Evolutionary conservation across 768 basidiomycete species (phyloP), one percentile per base, ranked within the genome.

Genomic region (Pleurotus salmoneostramineus): DNA sequence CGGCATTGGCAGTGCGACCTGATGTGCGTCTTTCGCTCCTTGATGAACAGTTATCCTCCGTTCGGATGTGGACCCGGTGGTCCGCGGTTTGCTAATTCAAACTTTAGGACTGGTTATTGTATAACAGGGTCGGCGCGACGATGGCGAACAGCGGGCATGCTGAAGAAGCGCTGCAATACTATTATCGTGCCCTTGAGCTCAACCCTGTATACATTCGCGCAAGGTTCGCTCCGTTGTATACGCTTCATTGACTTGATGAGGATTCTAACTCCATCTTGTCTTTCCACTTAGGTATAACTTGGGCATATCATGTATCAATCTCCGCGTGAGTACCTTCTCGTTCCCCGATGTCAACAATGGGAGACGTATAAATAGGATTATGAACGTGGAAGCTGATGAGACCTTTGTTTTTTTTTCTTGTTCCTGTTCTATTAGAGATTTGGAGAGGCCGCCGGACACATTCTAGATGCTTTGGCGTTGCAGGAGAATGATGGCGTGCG

Each of bases 91-190:
- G 21, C 31, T 58, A 35, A 27, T 17, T 35, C 36, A 57, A 45
- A 36, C 40, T 42, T 11, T 50, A 95, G 92, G 95, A 98, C 67
- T 96, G 91, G 88, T 74, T 92, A 40, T 72, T 98, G 58, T 96
- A 91, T 72, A 98, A 98, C 66, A 84, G 95, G 12, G 89, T 96
- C 43, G 95, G 95, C 11, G 95, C 95, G 12, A 95, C 93, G 4
- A 85, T 95, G 74, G 95, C 95, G 27, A 98, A 97, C 71, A 91
- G 84, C 65, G 87, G 94, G 21, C 77, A 76, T 56, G 81, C 93
- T 10, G 83, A 82, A 36, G 84, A 92, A 54, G 95, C 95, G n/a
- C 76, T 95, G 2, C 77, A 87, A 58, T 96, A 93, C 68, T 98
- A 98, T 71, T 82, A 85, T 65, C 83, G 80, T 34, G 95, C 95